Conservation (phyloP, 2,329 filamentous ascomycete species). For the Nemania serpens region DNA sequence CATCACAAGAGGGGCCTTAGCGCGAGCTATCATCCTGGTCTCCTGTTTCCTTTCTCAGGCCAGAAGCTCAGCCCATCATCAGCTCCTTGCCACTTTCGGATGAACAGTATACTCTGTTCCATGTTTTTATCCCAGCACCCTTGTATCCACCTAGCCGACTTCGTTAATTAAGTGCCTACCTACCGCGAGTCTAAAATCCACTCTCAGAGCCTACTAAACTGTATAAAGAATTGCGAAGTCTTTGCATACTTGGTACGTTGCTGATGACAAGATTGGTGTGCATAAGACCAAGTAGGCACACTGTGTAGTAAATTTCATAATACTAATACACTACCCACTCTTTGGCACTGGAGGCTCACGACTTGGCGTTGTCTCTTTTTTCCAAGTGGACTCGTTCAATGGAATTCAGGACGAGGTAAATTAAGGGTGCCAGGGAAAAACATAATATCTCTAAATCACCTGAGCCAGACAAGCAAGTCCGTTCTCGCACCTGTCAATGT, state of each 20-base stretch:
- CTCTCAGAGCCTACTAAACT: too few species aligned
- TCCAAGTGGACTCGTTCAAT: not conserved
- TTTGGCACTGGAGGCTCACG: not conserved
- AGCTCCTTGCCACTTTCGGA: conserved; percentile 20
- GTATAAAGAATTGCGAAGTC: too few species aligned
- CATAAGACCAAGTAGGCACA: not conserved
- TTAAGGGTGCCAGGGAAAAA: not conserved
- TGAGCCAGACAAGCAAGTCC: too few species aligned
- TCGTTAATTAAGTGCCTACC: conserved; percentile 2
- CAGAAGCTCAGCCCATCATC: not conserved
- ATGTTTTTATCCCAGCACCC: not conserved
- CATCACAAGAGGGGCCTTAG: not conserved
- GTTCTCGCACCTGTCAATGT: too few species aligned
- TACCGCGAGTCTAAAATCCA: not conserved
- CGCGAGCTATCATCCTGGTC: not conserved
- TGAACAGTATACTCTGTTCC: not conserved
- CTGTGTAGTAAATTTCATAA: not conserved
- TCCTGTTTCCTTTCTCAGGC: not conserved
- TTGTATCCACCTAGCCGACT: conserved; percentile 13
- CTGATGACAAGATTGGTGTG: not conserved
- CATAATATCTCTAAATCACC: too few species aligned
- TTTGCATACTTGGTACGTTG: too few species aligned
- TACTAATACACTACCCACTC: not conserved
- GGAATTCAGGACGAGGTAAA: not conserved
- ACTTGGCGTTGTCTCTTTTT: not conserved